Percentiles rank a stretch among this genome's conserved stretches.
Evolutionary conservation across 1,284 basidiomycete species (phyloP).

Genomic region (Neotropicomus parvogracilis): DNA sequence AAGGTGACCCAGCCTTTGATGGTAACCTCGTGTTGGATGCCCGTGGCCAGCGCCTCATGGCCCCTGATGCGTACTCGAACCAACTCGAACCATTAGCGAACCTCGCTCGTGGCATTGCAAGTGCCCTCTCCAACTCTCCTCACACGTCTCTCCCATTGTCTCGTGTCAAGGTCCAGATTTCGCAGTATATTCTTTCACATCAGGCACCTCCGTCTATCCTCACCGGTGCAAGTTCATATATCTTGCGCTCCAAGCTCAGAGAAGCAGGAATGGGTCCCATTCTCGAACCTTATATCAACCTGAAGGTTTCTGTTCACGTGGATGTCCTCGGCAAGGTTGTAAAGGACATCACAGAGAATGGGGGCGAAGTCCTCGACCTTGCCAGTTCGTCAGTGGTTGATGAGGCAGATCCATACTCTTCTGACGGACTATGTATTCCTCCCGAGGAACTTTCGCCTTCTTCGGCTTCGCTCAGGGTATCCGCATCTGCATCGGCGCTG

Average conservation of each 20-base stretch:
- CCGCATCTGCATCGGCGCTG: constrained; percentile 29
- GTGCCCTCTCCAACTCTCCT: constrained; percentile 69
- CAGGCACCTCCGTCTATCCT: constrained; percentile 50
- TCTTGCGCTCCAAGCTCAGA: constrained; percentile 57
- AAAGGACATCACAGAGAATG: constrained; percentile 72
- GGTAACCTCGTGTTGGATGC: constrained; percentile 65
- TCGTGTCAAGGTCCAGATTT: constrained; percentile 55
- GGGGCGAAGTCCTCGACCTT: constrained; percentile 69
- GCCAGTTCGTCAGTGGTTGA: constrained; percentile 38
- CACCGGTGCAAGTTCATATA: constrained; percentile 59
- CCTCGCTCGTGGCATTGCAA: constrained; percentile 64
- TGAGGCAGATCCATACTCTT: constrained; percentile 48
- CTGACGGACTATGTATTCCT: constrained; percentile 69
- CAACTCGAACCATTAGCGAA: constrained; percentile 44
- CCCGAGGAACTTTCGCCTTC: constrained; percentile 70
- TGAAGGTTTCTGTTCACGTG: constrained; percentile 64
- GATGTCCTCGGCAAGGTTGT: constrained; percentile 69
- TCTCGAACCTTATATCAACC: constrained; percentile 68
- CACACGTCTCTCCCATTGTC: constrained; percentile 69
- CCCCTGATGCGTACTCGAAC: constrained; percentile 48
- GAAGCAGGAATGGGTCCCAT: constrained; percentile 63
- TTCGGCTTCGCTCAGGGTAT: constrained; percentile 38
- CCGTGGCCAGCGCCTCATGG: constrained; percentile 48
- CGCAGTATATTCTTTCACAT: constrained; percentile 39
- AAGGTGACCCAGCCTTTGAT: constrained; percentile 66